A percentile compares a stretch with the other conserved stretches of the same genome.
Conservation (phyloP, 2,329 filamentous ascomycete species). For the Xylaria polymorpha region DNA sequence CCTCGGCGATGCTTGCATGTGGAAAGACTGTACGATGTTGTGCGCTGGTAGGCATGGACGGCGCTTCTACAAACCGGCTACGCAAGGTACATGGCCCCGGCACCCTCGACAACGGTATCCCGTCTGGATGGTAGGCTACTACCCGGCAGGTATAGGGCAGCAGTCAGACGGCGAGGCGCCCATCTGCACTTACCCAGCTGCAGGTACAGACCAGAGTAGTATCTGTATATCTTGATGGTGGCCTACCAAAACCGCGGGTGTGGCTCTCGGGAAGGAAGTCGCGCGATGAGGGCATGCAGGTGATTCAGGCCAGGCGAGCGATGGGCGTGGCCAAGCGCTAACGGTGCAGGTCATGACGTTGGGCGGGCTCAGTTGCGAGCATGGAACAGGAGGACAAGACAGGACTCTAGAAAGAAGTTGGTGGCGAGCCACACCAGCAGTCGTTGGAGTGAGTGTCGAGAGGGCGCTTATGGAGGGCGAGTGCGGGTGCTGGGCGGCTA, state of each 20-base stretch:
- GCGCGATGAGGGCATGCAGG: conserved; percentile 43
- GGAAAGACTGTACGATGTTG: conserved; percentile 12
- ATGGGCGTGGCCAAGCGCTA: conserved; percentile 41
- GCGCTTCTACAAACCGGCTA: conserved; percentile 44
- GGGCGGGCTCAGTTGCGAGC: conserved; percentile 27
- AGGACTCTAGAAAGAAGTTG: conserved; percentile 43
- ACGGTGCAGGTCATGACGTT: conserved; percentile 39
- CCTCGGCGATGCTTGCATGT: conserved; percentile 12
- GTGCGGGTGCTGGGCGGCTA: conserved; percentile 43
- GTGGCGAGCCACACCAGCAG: conserved; percentile 34
- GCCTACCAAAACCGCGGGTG: conserved; percentile 44
- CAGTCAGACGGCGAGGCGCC: conserved; percentile 45
- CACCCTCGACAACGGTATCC: conserved; percentile 18
- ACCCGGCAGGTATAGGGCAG: conserved; percentile 20
- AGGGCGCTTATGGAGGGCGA: conserved; percentile 44
- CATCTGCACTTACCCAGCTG: conserved; percentile 38
- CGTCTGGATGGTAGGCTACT: conserved; percentile 31
- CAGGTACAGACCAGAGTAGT: conserved; percentile 37
- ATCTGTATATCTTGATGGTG: conserved; percentile 32
- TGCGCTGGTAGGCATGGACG: conserved; percentile 19
- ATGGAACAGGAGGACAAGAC: conserved; percentile 35
- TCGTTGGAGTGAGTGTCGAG: conserved; percentile 19
- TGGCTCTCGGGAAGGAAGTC: conserved; percentile 39
- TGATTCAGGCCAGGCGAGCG: conserved; percentile 37
- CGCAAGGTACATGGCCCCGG: conserved; percentile 25